Evolutionary conservation across 2,329 filamentous ascomycete species (phyloP).

Genomic region (Septoria linicola): DNA sequence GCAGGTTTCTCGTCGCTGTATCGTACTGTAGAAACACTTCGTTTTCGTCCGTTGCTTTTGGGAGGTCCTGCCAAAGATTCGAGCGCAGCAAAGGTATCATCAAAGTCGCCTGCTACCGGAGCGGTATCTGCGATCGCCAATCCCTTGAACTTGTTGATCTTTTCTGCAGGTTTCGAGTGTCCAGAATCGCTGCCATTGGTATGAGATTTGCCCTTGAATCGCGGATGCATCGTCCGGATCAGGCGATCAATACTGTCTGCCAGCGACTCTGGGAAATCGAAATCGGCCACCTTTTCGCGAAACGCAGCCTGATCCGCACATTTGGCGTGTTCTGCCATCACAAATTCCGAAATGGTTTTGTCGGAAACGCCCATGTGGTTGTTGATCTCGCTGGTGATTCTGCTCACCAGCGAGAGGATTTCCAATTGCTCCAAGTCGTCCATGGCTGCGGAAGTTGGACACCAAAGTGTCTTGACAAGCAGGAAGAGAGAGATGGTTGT

Average conservation of each 20-base stretch:
- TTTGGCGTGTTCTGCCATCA: constrained; percentile 85
- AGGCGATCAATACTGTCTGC: constrained; percentile 89
- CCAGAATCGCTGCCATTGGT: constrained; percentile 32
- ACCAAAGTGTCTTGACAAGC: too few species aligned
- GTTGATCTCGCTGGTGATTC: constrained; percentile 88
- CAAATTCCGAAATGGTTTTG: constrained; percentile 93
- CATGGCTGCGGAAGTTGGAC: constrained; percentile 53
- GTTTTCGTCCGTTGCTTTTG: constrained; percentile 55
- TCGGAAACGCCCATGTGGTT: constrained; percentile 91
- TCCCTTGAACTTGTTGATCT: constrained; percentile 86
- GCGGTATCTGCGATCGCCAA: constrained; percentile 75
- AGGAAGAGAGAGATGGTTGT: too few species aligned
- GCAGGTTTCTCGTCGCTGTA: constrained; percentile 44
- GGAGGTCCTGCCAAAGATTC: constrained; percentile 76
- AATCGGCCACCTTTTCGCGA: constrained; percentile 68
- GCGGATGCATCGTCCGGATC: constrained; percentile 85
- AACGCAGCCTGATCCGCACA: constrained; percentile 70
- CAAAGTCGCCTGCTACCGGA: constrained; percentile 61
- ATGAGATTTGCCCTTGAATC: constrained; percentile 64
- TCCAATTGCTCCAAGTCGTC: constrained; percentile 90
- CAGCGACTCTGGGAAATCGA: constrained; percentile 82
- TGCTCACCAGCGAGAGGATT: constrained; percentile 88
- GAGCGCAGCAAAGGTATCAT: constrained; percentile 90
- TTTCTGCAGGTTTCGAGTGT: constrained; percentile 50
- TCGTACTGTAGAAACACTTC: constrained; percentile 59